These are phyloP conservation scores for Osmanthus fragrans DNA, from an alignment of 257 asterid species.

Conservation along the genomic window DNA sequence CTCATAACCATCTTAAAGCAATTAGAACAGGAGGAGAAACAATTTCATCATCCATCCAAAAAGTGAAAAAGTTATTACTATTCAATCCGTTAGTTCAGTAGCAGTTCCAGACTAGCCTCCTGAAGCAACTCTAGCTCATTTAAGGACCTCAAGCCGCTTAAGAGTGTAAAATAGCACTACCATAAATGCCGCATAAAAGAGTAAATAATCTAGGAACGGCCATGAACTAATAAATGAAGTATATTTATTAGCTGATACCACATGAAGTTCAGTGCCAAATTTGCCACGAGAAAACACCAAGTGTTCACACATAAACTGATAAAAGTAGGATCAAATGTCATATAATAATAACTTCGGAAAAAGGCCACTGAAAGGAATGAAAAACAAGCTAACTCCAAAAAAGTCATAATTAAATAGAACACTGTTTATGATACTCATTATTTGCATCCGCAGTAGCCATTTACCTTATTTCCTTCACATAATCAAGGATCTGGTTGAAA, in stretches of 20 bases:
- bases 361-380: background rate
- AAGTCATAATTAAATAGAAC: background rate
- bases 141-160: background rate
- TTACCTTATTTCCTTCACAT: slow-evolving; percentile 93
- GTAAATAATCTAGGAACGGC: background rate
- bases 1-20: background rate
- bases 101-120: background rate
- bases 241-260: background rate
- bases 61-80: background rate
- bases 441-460: background rate
- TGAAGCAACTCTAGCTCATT: background rate
- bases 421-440: background rate
- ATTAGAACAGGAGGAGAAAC: background rate
- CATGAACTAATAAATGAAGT: background rate
- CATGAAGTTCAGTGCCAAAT: background rate
- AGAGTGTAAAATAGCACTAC: background rate
- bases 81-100: background rate
- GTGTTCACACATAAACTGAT: background rate
- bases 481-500: slow-evolving; percentile 83
- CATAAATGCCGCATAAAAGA: background rate
- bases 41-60: background rate
- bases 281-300: background rate
- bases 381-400: background rate
- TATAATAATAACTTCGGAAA: background rate
- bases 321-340: background rate